Percentiles rank a stretch among this genome's conserved stretches.
phyloP scores from a whole-genome alignment of 352 stramenopile genomes.

The Pelagophyceae sp. region DNA sequence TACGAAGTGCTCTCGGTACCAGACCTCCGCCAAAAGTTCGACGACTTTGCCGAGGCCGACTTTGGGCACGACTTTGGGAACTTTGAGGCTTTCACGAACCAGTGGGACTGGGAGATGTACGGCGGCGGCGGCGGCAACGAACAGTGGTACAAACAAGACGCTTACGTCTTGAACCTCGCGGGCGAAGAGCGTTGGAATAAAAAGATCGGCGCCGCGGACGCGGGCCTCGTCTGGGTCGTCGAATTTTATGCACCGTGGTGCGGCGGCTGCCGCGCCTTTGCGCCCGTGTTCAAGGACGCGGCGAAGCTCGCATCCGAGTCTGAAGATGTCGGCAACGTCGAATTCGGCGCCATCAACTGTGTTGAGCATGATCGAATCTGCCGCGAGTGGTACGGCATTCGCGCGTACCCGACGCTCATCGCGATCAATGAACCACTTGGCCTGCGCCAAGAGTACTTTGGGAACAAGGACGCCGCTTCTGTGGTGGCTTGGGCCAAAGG shows the following conservation, averaged over 20 bases:
- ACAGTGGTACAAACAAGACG: conserved; percentile 8
- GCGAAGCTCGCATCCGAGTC: conserved; percentile 18
- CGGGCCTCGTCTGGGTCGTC: conserved; percentile 26
- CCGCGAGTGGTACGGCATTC: conserved; percentile 26
- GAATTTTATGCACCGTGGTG: conserved; percentile 42
- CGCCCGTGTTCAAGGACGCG: conserved; percentile 23
- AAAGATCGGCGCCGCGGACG: background rate
- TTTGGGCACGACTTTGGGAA: background rate
- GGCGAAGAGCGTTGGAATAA: background rate
- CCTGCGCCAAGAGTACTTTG: conserved; percentile 26
- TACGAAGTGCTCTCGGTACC: conserved; percentile 25
- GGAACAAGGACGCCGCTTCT: conserved; percentile 13
- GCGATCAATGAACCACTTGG: conserved; percentile 17
- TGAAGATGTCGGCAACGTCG: conserved; percentile 16
- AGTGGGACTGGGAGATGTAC: conserved; percentile 26
- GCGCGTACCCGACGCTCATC: conserved; percentile 27
- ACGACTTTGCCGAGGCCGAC: background rate
- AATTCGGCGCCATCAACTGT: conserved; percentile 33
- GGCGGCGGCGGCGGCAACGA: conserved; percentile 13
- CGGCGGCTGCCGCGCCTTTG: conserved; percentile 28
- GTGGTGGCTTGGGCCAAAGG: conserved; percentile 16
- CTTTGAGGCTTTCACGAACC: conserved; percentile 17
- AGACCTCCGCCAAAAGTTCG: conserved; percentile 5
- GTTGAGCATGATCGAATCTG: conserved; percentile 19
- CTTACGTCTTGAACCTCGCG: background rate